Base-by-base conservation (phyloP, 179 eudicot species). In the Patellifolia procumbens region DNA sequence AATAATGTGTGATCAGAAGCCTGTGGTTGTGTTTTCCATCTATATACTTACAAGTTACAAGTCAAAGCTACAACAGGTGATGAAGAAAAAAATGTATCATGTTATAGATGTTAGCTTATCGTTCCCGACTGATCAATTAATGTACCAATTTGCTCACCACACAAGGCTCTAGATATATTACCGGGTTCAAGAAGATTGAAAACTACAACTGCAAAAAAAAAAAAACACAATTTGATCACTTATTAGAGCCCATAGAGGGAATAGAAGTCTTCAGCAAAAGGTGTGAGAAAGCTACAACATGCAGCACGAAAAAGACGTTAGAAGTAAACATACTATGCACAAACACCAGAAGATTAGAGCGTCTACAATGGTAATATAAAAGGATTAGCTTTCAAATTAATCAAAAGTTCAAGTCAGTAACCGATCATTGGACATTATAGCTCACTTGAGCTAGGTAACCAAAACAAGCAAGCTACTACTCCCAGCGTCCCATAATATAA, bases 141-240 rank as follows among this genome's bases (percentile, higher is more conserved):
- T 24, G 89, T 92, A 46, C 98, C 98, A 51, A 94, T 91, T 81
- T 88, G 89, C 81, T 94, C 97, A 53, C 98, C 98, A 63, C 93
- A 89, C 48, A 94, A 81, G 48, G 98, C 98, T 81, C 92, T 87
- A 59, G 98, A 92, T 79, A 94, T 92, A 87, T 92, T 92, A 61
- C 97, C 94, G 16, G 96, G 92, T 84, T 91, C 92, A 13, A 88
- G 94, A 80, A 94, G 91, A 79, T 94, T 92, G 81, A 94, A 94
- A 48, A 94, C 76, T 75, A 88, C 88, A 78, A 93, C 98, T 93
- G 89, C 89, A 74, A 69, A 72, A 61, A 76, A 43, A 10, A 72
- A 67, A 65, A 16, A 52, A 26, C 22, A 62, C 11, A 49, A 53
- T 76, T 46, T 39, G 0, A 16, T 12, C 5, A n/a, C 31, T 46